Base-by-base conservation (phyloP, 1,284 basidiomycete species). In the Ceratobasidium sp. region DNA sequence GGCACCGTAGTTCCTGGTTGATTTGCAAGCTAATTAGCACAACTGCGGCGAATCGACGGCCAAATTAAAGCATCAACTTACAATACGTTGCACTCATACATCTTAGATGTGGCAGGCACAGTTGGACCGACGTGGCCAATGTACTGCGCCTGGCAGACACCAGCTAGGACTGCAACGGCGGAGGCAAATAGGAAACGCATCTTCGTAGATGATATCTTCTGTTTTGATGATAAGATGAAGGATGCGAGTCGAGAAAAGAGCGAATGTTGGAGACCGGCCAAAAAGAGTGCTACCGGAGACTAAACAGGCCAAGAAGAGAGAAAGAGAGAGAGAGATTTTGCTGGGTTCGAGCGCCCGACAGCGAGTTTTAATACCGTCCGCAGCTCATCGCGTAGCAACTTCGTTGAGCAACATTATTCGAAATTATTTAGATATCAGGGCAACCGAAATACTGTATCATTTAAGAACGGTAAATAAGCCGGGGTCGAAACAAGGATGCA, bases 11-110 rank as follows among this genome's bases (percentile, higher is more conserved):
- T 71, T 71, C 24, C 67, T 71, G 24, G 2, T 22, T 47, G 15
- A 19, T 41, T 29, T 36, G 15, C 44, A 9, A 31, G 9, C 9
- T 11, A n/a, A 19, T 71, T 29, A 48, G 41, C 41, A 0, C 2
- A 15, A 14, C 17, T 17, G 8, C 11, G 47, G n/a, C n/a, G n/a
- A n/a, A n/a, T n/a, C n/a, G n/a, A 41, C 2, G 36, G 33, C 53
- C 29, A 24, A 11, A 45, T 29, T 7, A 54, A 14, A 17, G 24
- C 7, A 17, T 45, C 19, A 1, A 69, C 67, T 60, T 15, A 71
- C 67, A 71, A 31, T 31, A 71, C 67, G 31, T 71, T 71, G 56
- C 67, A 71, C 44, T 71, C 67, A 19, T 59, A 71, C 54, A 60
- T 71, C 56, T 71, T 71, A 54, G 67, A 71, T 71, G 67, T 50